These are phyloP conservation scores for Coemansia sp. DNA, from an alignment of 192 early-diverging fungal genomes.

Conservation along the genomic window DNA sequence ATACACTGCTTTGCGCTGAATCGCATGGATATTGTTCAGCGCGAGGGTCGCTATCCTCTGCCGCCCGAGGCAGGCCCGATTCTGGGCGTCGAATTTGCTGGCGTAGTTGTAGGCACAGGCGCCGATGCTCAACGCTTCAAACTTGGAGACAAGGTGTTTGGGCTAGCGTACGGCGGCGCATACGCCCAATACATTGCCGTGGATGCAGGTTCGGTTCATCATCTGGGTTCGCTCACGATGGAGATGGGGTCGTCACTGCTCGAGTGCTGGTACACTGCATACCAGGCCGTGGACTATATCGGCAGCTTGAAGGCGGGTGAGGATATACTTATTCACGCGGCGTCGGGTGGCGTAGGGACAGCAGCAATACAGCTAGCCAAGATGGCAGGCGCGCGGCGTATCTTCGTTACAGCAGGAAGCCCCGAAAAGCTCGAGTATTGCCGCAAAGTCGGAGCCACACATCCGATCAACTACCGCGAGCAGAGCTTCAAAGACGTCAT, in stretches of 20 bases:
- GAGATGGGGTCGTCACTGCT: constrained; percentile 71
- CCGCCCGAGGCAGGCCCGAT: constrained; percentile 63
- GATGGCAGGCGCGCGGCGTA: constrained; percentile 53
- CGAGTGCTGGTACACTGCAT: constrained; percentile 80
- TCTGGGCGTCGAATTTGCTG: constrained; percentile 76
- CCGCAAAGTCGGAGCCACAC: constrained; percentile 67
- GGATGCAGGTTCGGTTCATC: constrained; percentile 60
- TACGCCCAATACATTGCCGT: constrained; percentile 75
- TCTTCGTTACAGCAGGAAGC: constrained; percentile 72
- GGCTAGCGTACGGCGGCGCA: constrained; percentile 71
- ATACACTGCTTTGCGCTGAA: constrained; percentile 67
- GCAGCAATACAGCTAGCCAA: constrained; percentile 83
- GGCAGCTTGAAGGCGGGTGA: constrained; percentile 59
- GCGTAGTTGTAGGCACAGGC: constrained; percentile 58
- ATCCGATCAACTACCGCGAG: constrained; percentile 76
- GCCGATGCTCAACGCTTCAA: constrained; percentile 52
- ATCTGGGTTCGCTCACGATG: constrained; percentile 55
- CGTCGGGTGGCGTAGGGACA: constrained; percentile 72
- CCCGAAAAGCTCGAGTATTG: constrained; percentile 68
- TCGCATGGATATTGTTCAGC: constrained; percentile 76
- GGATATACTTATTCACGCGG: constrained; percentile 78
- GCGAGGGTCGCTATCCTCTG: constrained; percentile 68
- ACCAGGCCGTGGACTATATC: constrained; percentile 67
- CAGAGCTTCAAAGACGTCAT: constrained; percentile 63
- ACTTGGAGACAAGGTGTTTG: constrained; percentile 69